Evolutionary conservation across 257 asterid species (phyloP).

Genomic region (Pogostemon cablin): DNA sequence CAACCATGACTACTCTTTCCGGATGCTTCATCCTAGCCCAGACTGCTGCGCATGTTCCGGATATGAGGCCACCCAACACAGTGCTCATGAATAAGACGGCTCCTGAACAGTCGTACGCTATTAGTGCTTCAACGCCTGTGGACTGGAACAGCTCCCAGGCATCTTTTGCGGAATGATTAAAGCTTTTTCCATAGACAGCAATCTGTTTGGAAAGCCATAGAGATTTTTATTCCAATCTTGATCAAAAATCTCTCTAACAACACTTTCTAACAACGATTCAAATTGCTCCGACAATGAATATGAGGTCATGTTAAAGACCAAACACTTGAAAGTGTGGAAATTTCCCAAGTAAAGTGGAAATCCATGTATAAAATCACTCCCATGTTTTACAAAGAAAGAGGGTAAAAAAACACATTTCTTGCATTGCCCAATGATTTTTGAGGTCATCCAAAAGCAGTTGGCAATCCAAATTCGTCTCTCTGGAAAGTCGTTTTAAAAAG

Average conservation of each 20-base stretch:
- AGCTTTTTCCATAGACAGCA: constrained; percentile 92
- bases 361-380: too few relatives aligned
- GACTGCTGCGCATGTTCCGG: constrained; percentile 83
- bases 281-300: background rate
- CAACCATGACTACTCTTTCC: constrained; percentile 81
- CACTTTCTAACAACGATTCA: background rate
- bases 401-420: too few relatives aligned
- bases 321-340: background rate
- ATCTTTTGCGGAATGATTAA: constrained; percentile 92
- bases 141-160: constrained; percentile 99
- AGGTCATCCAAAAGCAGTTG: background rate
- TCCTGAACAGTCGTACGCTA: constrained; percentile 96
- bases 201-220: constrained; percentile 49
- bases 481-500: background rate
- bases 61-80: constrained; percentile 77
- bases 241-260: background rate
- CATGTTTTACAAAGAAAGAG: too few relatives aligned
- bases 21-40: constrained; percentile 83
- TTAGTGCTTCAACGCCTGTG: constrained; percentile 92
- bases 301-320: background rate
- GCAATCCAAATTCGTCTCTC: too few relatives aligned
- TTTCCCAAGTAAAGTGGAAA: too few relatives aligned
- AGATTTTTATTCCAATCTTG: background rate
- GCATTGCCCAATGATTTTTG: background rate
- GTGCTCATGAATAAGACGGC: constrained; percentile 95